These are phyloP conservation scores for Lactifluus subvellereus DNA, from an alignment of 768 basidiomycete genomes.

Conservation along the genomic window DNA sequence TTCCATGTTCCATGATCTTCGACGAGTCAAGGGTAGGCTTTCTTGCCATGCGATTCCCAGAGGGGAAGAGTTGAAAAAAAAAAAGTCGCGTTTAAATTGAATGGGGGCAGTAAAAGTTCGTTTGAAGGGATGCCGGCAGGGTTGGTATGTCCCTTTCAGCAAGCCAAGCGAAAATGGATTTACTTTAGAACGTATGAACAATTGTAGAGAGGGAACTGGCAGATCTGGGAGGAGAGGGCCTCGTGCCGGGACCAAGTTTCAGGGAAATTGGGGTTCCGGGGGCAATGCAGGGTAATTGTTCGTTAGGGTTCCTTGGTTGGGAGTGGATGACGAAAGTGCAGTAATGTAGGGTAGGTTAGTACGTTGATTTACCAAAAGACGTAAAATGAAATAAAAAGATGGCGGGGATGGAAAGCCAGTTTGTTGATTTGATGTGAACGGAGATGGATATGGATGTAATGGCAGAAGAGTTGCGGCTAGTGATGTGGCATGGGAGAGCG, in stretches of 20 bases:
- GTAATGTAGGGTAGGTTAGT: constrained; percentile 18
- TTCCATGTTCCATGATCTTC: constrained; percentile 4
- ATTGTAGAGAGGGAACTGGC: constrained; percentile 17
- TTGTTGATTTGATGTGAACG: constrained; percentile 22
- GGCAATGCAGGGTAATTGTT: constrained; percentile 11
- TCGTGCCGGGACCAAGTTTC: constrained; percentile 12
- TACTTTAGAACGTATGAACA: constrained; percentile 6
- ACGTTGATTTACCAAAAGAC: constrained; percentile 22
- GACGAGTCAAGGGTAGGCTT: neutral
- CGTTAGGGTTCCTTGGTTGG: constrained; percentile 19
- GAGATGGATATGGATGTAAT: constrained; percentile 23
- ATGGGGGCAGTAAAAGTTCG: constrained; percentile 13
- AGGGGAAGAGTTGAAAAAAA: neutral
- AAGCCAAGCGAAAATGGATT: constrained; percentile 10
- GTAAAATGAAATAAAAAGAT: constrained; percentile 21
- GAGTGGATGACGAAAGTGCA: constrained; percentile 11
- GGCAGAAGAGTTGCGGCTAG: constrained; percentile 21
- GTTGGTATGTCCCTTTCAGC: neutral
- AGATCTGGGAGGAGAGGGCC: constrained; percentile 11
- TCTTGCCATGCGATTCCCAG: neutral
- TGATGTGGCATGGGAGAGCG: constrained; percentile 24
- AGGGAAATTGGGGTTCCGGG: constrained; percentile 18
- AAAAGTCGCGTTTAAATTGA: neutral
- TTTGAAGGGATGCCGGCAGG: constrained; percentile 17
- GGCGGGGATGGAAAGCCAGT: constrained; percentile 21